Percentiles rank a stretch among this genome's conserved stretches.
These are phyloP conservation scores for Lepraria neglecta DNA, from an alignment of 495 filamentous ascomycete species.

Conservation along the genomic window DNA sequence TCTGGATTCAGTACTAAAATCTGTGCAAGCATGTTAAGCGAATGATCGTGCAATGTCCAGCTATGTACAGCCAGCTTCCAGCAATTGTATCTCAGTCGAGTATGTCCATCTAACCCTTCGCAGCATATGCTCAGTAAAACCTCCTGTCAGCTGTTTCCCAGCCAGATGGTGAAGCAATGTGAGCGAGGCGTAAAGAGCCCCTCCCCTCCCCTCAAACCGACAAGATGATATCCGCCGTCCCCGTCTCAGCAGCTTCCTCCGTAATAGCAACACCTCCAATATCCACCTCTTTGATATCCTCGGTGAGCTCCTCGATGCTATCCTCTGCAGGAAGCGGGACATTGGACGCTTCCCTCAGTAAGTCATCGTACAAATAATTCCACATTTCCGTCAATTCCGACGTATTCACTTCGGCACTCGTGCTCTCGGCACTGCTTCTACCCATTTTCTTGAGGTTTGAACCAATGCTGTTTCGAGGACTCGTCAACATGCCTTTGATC, in stretches of 20 bases:
- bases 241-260: slow-evolving; percentile 50
- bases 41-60: neutral
- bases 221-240: slow-evolving; percentile 48
- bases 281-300: slow-evolving; percentile 35
- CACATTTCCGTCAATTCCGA: slow-evolving; percentile 24
- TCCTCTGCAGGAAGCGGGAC: slow-evolving; percentile 19
- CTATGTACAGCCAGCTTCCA: slow-evolving; percentile 4
- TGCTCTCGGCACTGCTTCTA: slow-evolving; percentile 8
- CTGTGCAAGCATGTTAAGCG: neutral
- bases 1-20: no score
- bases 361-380: slow-evolving; percentile 22
- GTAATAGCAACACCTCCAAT: slow-evolving; percentile 49
- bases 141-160: neutral
- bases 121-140: neutral
- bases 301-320: slow-evolving; percentile 10
- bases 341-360: slow-evolving; percentile 19
- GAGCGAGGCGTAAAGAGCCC: neutral
- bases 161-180: neutral
- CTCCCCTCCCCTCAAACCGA: slow-evolving; percentile 27
- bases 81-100: neutral
- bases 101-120: neutral
- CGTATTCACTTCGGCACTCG: slow-evolving; percentile 13
- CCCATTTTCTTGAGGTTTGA: slow-evolving; percentile 2
- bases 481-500: slow-evolving; percentile 21
- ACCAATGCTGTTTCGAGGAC: slow-evolving; percentile 5